These are phyloP conservation scores for Nectriaceae sp. DNA, from an alignment of 2,329 filamentous ascomycete genomes.

Conservation along the genomic window DNA sequence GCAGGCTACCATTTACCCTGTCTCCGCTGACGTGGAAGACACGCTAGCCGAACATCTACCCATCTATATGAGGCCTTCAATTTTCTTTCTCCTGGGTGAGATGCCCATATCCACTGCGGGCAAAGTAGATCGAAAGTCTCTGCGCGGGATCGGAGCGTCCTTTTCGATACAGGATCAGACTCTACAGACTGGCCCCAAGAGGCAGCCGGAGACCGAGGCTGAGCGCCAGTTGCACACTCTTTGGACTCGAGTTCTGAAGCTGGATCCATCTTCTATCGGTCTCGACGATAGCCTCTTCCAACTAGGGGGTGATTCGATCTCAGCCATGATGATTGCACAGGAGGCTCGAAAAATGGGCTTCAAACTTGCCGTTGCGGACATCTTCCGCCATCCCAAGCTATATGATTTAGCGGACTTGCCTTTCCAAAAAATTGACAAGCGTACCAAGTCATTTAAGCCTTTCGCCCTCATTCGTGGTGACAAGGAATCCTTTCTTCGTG, in stretches of 20 bases:
- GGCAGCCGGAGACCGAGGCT: too few relatives aligned
- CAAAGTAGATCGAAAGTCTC: slow-evolving; percentile 1
- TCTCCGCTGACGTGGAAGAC: too few relatives aligned
- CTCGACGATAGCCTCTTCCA: neutral
- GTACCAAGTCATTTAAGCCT: neutral
- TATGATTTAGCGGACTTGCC: neutral
- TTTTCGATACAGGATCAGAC: too few relatives aligned
- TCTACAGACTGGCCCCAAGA: neutral
- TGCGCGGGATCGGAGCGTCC: too few relatives aligned
- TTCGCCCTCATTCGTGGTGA: neutral
- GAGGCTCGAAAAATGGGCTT: neutral
- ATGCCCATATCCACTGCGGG: slow-evolving; percentile 2
- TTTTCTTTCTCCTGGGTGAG: neutral
- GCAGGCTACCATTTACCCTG: too few relatives aligned
- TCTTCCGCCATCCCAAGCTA: neutral
- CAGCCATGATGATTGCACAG: neutral
- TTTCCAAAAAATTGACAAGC: neutral
- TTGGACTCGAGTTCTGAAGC: neutral
- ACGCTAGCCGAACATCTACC: neutral
- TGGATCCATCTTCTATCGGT: neutral
- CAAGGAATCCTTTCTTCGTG: neutral
- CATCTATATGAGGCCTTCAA: slow-evolving; percentile 3
- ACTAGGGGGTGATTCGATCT: neutral
- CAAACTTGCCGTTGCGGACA: neutral
- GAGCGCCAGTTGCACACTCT: neutral